Evolutionary conservation across 2,329 filamentous ascomycete genomes (phyloP).

Genomic region (Penicillium brasilianum): DNA sequence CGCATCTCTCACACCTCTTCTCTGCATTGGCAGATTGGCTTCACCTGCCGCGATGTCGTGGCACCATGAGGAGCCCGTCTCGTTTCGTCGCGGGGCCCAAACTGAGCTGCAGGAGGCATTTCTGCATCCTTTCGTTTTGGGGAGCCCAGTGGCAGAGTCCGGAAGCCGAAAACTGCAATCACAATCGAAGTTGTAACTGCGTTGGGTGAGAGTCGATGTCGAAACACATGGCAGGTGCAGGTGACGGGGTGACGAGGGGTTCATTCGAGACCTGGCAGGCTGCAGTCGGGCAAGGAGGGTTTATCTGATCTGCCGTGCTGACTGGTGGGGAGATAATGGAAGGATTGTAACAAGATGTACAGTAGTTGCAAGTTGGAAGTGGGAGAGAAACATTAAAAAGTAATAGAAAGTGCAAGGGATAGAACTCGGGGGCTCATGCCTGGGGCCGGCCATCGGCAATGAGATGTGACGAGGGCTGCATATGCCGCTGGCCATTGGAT

Average conservation of each 20-base stretch:
- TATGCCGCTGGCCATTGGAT: conserved; percentile 3
- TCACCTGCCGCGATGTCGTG: conserved; percentile 40
- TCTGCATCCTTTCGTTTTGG: conserved; percentile 29
- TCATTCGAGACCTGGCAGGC: background rate
- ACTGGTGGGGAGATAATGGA: background rate
- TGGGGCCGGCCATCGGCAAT: conserved; percentile 7
- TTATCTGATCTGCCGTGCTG: conserved; percentile 2
- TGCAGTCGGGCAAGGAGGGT: conserved; percentile 2
- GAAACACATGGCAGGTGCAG: conserved; percentile 26
- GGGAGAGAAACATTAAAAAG: background rate
- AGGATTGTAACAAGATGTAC: background rate
- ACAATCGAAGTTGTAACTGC: background rate
- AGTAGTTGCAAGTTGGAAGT: background rate
- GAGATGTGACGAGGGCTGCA: conserved; percentile 19
- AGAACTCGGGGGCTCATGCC: conserved; percentile 1
- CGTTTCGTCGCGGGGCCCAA: conserved; percentile 21
- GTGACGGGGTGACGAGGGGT: background rate
- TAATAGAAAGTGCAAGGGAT: background rate
- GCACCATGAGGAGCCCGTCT: conserved; percentile 38
- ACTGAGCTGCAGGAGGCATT: conserved; percentile 24
- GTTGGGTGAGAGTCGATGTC: conserved; percentile 11
- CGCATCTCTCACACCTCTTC: conserved; percentile 27
- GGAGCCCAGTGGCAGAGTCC: conserved; percentile 8
- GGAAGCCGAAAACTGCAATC: conserved; percentile 1
- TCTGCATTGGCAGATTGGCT: conserved; percentile 34